phyloP scores from a whole-genome alignment of 495 filamentous ascomycete genomes.

The Talaromyces wortmannii region DNA sequence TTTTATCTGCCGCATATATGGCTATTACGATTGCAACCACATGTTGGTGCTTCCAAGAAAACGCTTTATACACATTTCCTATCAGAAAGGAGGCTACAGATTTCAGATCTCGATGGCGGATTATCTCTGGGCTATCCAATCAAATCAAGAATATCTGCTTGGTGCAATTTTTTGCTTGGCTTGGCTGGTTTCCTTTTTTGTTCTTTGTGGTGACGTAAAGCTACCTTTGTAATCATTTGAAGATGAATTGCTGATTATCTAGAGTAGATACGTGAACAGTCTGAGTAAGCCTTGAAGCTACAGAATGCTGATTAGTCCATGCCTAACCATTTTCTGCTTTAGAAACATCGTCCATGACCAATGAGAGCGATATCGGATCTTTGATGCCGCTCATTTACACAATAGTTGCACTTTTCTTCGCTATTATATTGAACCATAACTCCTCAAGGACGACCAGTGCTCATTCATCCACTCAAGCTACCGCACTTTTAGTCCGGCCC shows the following conservation, averaged over 20 bases:
- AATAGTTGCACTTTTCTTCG: not conserved
- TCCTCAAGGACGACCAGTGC: not conserved
- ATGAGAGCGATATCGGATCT: not conserved
- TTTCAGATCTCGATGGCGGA: not conserved
- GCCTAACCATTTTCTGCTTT: not conserved
- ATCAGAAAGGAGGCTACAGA: not conserved
- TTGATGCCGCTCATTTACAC: not conserved
- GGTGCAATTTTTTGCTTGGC: not conserved
- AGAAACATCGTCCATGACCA: not conserved
- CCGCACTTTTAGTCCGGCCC: not conserved
- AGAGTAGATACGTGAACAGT: not conserved
- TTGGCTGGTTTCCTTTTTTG: constrained; percentile 1
- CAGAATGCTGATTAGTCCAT: not conserved
- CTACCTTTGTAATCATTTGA: not conserved
- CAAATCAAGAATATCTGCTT: not conserved
- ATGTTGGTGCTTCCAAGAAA: not conserved
- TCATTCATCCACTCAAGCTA: not conserved
- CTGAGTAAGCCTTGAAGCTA: not conserved
- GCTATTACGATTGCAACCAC: not conserved
- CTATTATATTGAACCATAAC: not conserved
- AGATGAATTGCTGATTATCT: not conserved
- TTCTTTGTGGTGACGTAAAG: not conserved
- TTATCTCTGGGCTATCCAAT: not conserved
- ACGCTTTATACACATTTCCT: too few species aligned
- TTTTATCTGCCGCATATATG: not conserved